phyloP scores from a whole-genome alignment of 257 asterid species.

The Solanum acaule region DNA sequence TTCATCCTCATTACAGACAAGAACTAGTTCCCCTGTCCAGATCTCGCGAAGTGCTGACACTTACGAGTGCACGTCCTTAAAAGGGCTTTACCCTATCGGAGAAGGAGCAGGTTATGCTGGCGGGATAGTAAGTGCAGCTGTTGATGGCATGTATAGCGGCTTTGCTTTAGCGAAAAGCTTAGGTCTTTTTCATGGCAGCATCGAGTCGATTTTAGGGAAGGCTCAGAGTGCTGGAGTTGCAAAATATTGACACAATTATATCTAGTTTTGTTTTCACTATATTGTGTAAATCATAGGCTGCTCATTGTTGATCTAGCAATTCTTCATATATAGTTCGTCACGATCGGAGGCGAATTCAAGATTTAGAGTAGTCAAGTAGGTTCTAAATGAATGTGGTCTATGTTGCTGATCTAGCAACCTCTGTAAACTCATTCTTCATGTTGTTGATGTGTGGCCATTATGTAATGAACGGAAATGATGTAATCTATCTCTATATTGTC shows the following conservation, averaged over 20 bases:
- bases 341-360: background rate
- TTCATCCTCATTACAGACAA: conserved; percentile 35
- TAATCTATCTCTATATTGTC: background rate
- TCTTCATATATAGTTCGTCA: background rate
- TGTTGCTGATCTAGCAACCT: too few species aligned
- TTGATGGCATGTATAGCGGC: conserved; percentile 87
- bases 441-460: background rate
- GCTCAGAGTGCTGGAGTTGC: conserved; percentile 45
- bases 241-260: conserved; percentile 31
- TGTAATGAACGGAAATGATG: background rate
- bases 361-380: background rate
- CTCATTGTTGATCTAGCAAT: background rate
- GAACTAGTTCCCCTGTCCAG: conserved; percentile 92
- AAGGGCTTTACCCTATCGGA: conserved; percentile 87
- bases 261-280: background rate
- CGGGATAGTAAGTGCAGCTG: conserved; percentile 93
- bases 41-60: conserved; percentile 55
- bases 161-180: conserved; percentile 64
- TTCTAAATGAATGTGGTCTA: background rate
- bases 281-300: background rate
- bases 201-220: conserved; percentile 46
- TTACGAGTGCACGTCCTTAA: conserved; percentile 66
- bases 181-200: conserved; percentile 45
- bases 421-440: background rate
- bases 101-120: conserved; percentile 98